A percentile compares a stretch with the other conserved stretches of the same genome.
Evolutionary conservation across 1,139 yeast genomes (phyloP).

Genomic region (Nakaseomyces glabratus): DNA sequence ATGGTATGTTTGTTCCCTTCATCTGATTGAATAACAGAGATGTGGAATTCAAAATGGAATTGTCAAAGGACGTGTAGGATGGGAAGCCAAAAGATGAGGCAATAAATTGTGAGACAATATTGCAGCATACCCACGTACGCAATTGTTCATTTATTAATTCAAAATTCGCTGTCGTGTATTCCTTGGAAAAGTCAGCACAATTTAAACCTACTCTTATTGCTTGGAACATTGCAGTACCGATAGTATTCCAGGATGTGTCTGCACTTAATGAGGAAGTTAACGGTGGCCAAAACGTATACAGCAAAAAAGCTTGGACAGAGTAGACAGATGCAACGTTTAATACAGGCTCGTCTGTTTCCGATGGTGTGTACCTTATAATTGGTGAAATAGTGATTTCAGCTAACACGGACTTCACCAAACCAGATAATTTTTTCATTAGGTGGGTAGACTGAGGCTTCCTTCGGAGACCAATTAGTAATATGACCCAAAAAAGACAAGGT

Average conservation of each 20-base stretch:
- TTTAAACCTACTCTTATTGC: conserved; percentile 89
- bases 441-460: conserved; percentile 33
- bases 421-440: conserved; percentile 49
- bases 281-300: conserved; percentile 94
- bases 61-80: conserved; percentile 78
- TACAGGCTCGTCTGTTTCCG: conserved; percentile 67
- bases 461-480: conserved; percentile 74
- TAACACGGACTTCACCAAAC: conserved; percentile 61
- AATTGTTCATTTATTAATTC: conserved; percentile 64
- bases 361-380: conserved; percentile 70
- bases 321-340: conserved; percentile 87
- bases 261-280: conserved; percentile 88
- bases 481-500: conserved; percentile 90
- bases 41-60: conserved; percentile 45
- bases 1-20: conserved; percentile 39
- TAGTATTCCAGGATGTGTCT: conserved; percentile 90
- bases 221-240: conserved; percentile 84
- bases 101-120: conserved; percentile 77
- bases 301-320: conserved; percentile 83
- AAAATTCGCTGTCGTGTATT: conserved; percentile 40
- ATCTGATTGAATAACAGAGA: conserved; percentile 27
- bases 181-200: conserved; percentile 54
- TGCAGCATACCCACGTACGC: conserved; percentile 89
- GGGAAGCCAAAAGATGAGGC: conserved; percentile 95
- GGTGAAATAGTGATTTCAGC: conserved; percentile 89